These are phyloP conservation scores for Straminergon stramineum DNA, from an alignment of 225 moss, liverwort and hornwort genomes.

Conservation along the genomic window DNA sequence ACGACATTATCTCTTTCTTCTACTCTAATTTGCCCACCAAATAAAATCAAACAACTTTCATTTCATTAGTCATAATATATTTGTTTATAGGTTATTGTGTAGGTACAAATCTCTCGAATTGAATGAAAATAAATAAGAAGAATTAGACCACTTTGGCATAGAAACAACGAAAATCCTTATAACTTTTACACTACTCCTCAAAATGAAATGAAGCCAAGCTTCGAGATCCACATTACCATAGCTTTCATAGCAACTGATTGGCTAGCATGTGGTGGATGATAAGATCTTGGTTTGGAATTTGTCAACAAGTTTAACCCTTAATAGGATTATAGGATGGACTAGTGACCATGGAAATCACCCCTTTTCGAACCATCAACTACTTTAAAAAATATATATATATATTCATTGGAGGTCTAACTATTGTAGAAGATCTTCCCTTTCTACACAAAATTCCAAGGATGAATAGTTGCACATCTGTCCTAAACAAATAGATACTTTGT, in stretches of 20 bases:
- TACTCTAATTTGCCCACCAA: neutral
- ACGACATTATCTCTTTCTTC: too few species aligned
- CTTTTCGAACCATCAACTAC: too few species aligned
- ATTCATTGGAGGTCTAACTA: too few species aligned
- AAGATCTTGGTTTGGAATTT: conserved; percentile 59
- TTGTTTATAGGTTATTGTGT: neutral
- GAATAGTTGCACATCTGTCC: too few species aligned
- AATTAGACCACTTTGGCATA: neutral
- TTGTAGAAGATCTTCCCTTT: too few species aligned
- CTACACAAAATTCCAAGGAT: too few species aligned
- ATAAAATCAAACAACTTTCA: neutral
- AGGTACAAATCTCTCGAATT: neutral
- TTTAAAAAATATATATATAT: too few species aligned
- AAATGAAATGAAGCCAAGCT: neutral
- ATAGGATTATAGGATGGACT: too few species aligned
- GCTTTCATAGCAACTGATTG: conserved; percentile 81
- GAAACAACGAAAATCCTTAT: neutral
- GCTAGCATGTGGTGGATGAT: conserved; percentile 88
- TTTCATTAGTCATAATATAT: too few species aligned
- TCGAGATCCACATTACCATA: conserved; percentile 40
- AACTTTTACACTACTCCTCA: neutral
- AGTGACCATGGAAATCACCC: too few species aligned
- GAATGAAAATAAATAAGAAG: neutral
- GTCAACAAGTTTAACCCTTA: too few species aligned
- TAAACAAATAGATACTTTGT: too few species aligned